Evolutionary conservation across 306 rosid genomes (phyloP), one percentile per base, ranked within the genome.

Genomic region (Cucurbita ficifolia): DNA sequence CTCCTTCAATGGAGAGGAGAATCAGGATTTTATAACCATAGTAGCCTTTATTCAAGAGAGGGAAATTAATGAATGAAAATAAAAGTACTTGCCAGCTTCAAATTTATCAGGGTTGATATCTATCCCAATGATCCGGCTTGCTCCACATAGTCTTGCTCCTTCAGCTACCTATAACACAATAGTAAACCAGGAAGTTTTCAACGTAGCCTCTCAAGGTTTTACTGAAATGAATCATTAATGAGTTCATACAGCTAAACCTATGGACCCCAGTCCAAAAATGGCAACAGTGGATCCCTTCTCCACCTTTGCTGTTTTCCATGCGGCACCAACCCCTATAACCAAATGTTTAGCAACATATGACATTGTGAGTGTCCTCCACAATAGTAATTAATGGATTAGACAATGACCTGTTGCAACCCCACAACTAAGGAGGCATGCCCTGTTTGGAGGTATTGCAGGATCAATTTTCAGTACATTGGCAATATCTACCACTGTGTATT

Each of bases 91-190:
- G 82, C 98, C 98, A 72, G 29, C 75, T 78, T 84, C 91, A 82
- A 83, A 87, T 73, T 92, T 92, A n/a, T 78, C 81, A 38, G 83
- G 83, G 73, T 87, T 86, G 81, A 93, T 60, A 83, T 90, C 96
- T 42, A 93, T 89, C 5, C 98, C 98, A 11, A 90, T 93, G 50
- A 90, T 90, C 82, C 73, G 87, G 16, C 85, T 42, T 68, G 96
- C 96, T 80, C 91, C 91, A 71, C 96, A 87, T 19, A 92, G 80
- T 78, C 96, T 88, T 63, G 98, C 91, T 74, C 96, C 96, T 82
- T 92, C 98, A 3, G 96, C 96, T 38, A 90, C 96, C 96, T 88
- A 79, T 11, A 16, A 2, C 2, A 62, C 8, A 62, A 67, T 57
- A 62, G 79, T 74, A 40, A 73, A 49, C 65, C 43, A 67, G 78